Evolutionary conservation across 805 yeast species (phyloP).

Genomic region (Saccharomycopsis capsularis): DNA sequence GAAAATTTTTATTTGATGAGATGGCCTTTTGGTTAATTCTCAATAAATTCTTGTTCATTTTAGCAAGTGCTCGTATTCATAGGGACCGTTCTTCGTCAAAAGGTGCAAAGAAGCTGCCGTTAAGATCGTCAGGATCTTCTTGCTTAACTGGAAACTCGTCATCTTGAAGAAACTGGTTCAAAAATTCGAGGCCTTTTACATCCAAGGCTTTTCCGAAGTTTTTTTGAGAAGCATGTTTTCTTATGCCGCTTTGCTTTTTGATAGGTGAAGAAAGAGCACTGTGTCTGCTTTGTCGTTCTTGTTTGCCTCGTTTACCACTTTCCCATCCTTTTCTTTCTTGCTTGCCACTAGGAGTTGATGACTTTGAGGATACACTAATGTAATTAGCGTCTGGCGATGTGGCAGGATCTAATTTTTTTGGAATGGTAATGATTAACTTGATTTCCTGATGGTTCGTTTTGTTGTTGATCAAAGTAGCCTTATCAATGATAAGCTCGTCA

Average conservation of each 20-base stretch:
- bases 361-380: no score
- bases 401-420: conserved; percentile 3
- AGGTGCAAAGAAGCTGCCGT: no score
- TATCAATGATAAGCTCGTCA: conserved; percentile 3
- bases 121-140: neutral
- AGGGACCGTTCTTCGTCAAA: no score
- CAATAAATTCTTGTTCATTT: neutral
- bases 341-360: neutral
- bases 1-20: neutral
- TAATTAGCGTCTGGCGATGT: no score
- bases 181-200: neutral
- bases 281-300: neutral
- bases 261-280: neutral
- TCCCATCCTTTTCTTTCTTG: no score
- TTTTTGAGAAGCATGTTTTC: neutral
- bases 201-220: neutral
- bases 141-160: neutral
- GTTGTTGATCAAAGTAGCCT: neutral
- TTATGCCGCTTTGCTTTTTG: neutral
- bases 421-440: conserved; percentile 1
- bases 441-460: neutral
- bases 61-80: no score
- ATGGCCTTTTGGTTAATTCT: neutral
- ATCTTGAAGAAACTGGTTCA: neutral
- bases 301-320: neutral